Base-by-base conservation (phyloP, 2,329 filamentous ascomycete species). In the Hymenotorrendiella dingleyae region DNA sequence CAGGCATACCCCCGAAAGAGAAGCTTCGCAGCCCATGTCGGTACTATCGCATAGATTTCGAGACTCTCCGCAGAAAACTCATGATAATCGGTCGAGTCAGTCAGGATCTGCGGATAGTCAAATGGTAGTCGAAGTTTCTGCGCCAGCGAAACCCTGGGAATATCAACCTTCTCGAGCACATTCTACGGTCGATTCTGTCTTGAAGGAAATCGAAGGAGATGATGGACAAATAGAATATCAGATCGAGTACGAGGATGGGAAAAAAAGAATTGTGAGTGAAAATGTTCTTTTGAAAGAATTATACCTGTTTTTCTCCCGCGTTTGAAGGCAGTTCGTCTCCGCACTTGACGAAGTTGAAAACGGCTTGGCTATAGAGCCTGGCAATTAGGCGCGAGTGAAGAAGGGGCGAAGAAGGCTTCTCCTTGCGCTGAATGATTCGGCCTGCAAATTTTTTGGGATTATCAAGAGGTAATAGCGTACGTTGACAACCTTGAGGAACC, bases 161-260 rank as follows among this genome's bases (percentile, higher is more conserved):
- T 61, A 59, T 24, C 26, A 56, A 27, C 41, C 49, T 12, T 59
- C 49, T 30, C 40, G 45, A 30, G 54, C 53, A 22, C 49, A 56
- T 28, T 50, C 46, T 26, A 62, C 54, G 3, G 61, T 64, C n/a
- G 54, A 62, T 14, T 32, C 40, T 4, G 46, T 62, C 2, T 22
- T 61, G n/a, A 46, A 52, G 22, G 56, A 59, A 19, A 17, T 54
- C 11, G 26, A 52, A 23, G 42, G 42, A 3, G 21, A 38, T 9
- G 38, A 52, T 40, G 53, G 51, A 7, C 30, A 53, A 21, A 19
- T 33, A 12, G 45, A 48, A 38, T 64, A 62, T 42, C 48, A 38
- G 24, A 54, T 64, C 16, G 54, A 57, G 41, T 62, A 54, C 42
- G 59, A 58, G 24, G 57, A 61, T 49, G 61, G 60, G 9, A 54